Conservation (phyloP, 2,329 filamentous ascomycete genomes). For the Parastagonospora avenae region DNA sequence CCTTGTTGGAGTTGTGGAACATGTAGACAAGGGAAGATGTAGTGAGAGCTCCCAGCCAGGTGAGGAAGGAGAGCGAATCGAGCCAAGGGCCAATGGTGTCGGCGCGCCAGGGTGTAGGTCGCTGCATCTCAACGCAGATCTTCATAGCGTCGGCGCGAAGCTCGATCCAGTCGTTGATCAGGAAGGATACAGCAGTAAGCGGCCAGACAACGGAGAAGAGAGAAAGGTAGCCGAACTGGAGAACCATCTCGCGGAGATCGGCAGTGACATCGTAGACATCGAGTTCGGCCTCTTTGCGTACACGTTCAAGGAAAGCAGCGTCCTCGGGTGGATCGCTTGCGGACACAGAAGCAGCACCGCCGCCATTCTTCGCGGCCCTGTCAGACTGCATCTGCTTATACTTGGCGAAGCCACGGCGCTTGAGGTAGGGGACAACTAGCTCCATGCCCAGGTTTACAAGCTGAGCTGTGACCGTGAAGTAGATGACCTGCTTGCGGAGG, state of each 20-base stretch:
- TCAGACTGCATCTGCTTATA: constrained; percentile 74
- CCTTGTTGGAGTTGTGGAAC: constrained; percentile 73
- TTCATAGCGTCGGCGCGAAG: constrained; percentile 93
- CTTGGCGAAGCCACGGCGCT: constrained; percentile 77
- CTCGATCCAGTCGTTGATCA: constrained; percentile 96
- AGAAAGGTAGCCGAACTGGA: constrained; percentile 78
- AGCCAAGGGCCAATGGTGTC: constrained; percentile 96
- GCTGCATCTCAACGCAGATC: constrained; percentile 85
- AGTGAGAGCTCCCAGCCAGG: constrained; percentile 90
- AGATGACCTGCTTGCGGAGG: constrained; percentile 89
- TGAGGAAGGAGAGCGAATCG: constrained; percentile 82
- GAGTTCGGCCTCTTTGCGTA: constrained; percentile 81
- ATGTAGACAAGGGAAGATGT: constrained; percentile 88
- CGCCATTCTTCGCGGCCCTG: constrained; percentile 62
- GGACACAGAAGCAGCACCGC: constrained; percentile 54
- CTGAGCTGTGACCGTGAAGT: constrained; percentile 93
- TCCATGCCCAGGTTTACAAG: constrained; percentile 87
- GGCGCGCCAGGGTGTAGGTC: constrained; percentile 85
- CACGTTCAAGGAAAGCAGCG: constrained; percentile 75
- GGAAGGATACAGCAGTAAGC: constrained; percentile 83
- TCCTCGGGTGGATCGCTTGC: constrained; percentile 76
- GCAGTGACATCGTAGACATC: constrained; percentile 85
- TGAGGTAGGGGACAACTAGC: constrained; percentile 81
- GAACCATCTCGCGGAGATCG: constrained; percentile 76
- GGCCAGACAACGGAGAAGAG: constrained; percentile 96